Evolutionary conservation across 2,329 filamentous ascomycete genomes (phyloP), one percentile per base, ranked within the genome.

Genomic region (Ophiobolus disseminans): DNA sequence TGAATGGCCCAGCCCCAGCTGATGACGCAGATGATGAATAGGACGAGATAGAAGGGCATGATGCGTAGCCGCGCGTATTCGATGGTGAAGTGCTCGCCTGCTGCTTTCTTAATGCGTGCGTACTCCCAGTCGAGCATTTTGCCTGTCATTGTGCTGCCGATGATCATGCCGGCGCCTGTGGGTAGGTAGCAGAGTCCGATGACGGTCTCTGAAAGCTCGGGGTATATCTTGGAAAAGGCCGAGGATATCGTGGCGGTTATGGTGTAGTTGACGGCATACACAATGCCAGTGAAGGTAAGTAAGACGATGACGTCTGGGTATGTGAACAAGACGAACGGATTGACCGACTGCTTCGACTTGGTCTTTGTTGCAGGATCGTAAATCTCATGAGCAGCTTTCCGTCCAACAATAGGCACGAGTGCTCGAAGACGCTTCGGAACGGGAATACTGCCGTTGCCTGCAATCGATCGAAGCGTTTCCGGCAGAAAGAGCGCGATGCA

Each of bases 111-210:
- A 46, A 67, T 61, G 0, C 74, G 73, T 1, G 68, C 71, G 56
- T 83, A 85, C 45, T 85, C 78, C 13, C 65, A 46, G 51, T 85
- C 78, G 0, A 84, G 73, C 23, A 84, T 70, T 39, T 76, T 82
- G 14, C 82, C 82, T 0, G 77, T 81, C 9, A 79, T 58, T 0
- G 82, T 63, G 0, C 80, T 82, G 1, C 81, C 81, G 2, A 82
- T 60, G 54, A 84, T 82, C 14, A 78, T 81, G 0, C 82, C 82
- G 0, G 76, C 75, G 0, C 82, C 82, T 19, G 82, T 82, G 17
- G 80, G 79, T 2, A 85, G 76, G 48, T 82, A 84, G 0, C 78
- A 67, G 0, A 68, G 50, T 2, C 65, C 65, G 1, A 65, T 50
- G 1, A 57, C 61, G 4, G 63, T 63, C 30, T 66, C 51, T 1